phyloP scores from a whole-genome alignment of 306 rosid species.

The Quercus dentata region DNA sequence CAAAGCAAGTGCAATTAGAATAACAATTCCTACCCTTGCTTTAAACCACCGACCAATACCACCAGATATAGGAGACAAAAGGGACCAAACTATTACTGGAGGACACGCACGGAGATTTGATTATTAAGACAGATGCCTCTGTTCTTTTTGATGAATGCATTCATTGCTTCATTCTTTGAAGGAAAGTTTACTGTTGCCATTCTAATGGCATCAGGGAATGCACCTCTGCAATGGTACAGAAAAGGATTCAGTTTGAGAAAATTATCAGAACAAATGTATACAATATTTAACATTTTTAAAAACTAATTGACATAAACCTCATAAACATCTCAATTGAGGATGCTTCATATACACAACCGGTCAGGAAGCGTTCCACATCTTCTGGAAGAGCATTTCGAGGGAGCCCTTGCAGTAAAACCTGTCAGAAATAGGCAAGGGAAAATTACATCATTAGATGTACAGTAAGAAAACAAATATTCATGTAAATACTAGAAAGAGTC shows the following conservation, averaged over 20 bases:
- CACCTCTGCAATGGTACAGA: constrained; percentile 41
- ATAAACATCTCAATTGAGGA: constrained; percentile 40
- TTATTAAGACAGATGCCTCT: constrained; percentile 54
- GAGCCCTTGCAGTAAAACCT: constrained; percentile 74
- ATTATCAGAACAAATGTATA: constrained; percentile 4
- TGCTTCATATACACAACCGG: constrained; percentile 48
- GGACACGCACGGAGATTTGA: constrained; percentile 53
- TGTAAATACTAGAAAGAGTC: not conserved
- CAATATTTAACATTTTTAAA: not conserved
- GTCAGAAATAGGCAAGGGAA: constrained; percentile 14
- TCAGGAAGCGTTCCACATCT: constrained; percentile 60
- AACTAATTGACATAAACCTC: constrained; percentile 38
- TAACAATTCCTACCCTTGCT: constrained; percentile 8
- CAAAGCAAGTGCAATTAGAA: not conserved
- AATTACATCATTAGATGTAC: constrained; percentile 3
- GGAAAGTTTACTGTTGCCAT: constrained; percentile 51
- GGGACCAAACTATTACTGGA: constrained; percentile 40
- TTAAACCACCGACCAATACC: not conserved
- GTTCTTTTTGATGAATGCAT: constrained; percentile 61
- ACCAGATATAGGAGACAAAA: not conserved
- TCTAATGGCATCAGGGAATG: constrained; percentile 30
- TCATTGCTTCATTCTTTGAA: constrained; percentile 62
- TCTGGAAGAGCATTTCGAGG: constrained; percentile 23
- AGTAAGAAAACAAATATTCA: not conserved
- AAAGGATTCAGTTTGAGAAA: constrained; percentile 3